Evolutionary conservation across 768 basidiomycete species (phyloP), one percentile per base, ranked within the genome.

Genomic region (Suillus hirtellus): DNA sequence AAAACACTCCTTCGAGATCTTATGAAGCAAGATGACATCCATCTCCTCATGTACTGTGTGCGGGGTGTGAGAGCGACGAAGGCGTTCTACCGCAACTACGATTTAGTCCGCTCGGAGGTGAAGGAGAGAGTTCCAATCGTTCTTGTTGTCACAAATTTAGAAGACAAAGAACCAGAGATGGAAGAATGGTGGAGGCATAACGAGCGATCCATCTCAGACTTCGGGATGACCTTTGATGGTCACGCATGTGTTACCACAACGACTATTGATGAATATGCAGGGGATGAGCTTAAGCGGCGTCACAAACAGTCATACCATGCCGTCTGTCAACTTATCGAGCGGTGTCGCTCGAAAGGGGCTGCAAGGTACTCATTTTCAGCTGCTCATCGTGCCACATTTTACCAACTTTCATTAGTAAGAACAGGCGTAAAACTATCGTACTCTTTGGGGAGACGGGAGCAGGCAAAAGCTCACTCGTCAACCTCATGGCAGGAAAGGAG

Each of bases 141-240:
- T 21, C 54, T 77, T 54, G 66, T 78, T 14, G 72, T 75, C 8
- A 78, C 76, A 3, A 73, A 75, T 27, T 69, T 78, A 27, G 77
- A 77, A 64, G 72, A 73, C 43, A 66, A 74, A 1, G 70, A 77
- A 35, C 67, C 65, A 21, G 70, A 72, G 3, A 77, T 78, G 72
- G 73, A 75, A 3, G 58, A 59, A 31, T 82, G 80, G 81, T 81
- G 79, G 80, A 63, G 47, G n/a, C 61, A 69, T 59, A 77, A 80
- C 43, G 69, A 77, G 63, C 61, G 64, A 38, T 60, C 63, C 10
- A 73, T 82, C 59, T 66, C 64, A n/a, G 62, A 59, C 34, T 67
- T 76, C 40, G 70, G 71, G 10, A 81, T 82, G 70, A 56, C 63
- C 11, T 80, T 80, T n/a, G 66, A 71, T 43, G 79, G 73, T 2